A percentile compares a stretch with the other conserved stretches of the same genome.
phyloP scores from a whole-genome alignment of 176 grass and related monocot genomes.

The Otatea glauca region DNA sequence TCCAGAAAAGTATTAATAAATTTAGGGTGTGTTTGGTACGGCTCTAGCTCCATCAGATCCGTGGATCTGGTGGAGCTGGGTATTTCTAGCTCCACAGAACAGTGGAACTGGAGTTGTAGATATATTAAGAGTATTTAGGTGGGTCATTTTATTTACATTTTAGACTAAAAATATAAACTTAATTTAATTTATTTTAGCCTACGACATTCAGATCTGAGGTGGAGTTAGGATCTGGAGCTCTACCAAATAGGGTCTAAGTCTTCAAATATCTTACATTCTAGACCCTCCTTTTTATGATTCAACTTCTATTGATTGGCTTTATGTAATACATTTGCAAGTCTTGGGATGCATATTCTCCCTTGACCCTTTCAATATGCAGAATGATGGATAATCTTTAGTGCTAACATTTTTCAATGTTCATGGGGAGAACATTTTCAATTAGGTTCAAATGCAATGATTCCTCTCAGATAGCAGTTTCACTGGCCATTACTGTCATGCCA shows the following conservation, averaged over 20 bases:
- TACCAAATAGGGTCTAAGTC: no score
- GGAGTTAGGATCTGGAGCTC: no score
- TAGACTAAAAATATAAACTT: no score
- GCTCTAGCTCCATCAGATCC: no score
- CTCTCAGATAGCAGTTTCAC: not conserved
- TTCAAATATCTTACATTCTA: not conserved
- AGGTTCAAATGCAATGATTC: not conserved
- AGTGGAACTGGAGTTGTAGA: no score
- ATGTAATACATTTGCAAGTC: not conserved
- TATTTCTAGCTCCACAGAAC: no score
- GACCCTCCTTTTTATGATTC: not conserved
- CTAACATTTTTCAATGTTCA: not conserved
- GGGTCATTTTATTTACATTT: no score
- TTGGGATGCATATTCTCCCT: not conserved
- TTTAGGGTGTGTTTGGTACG: no score
- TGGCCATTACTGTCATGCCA: not conserved
- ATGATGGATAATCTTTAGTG: not conserved
- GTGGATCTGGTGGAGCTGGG: no score
- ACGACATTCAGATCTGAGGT: no score
- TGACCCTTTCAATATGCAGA: not conserved
- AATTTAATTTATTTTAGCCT: no score
- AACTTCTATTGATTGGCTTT: not conserved
- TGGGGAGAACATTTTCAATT: not conserved
- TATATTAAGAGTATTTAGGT: no score
- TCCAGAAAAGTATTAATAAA: not conserved